These are phyloP conservation scores for Herpetospermum pedunculosum DNA, from an alignment of 306 rosid genomes.

Conservation along the genomic window DNA sequence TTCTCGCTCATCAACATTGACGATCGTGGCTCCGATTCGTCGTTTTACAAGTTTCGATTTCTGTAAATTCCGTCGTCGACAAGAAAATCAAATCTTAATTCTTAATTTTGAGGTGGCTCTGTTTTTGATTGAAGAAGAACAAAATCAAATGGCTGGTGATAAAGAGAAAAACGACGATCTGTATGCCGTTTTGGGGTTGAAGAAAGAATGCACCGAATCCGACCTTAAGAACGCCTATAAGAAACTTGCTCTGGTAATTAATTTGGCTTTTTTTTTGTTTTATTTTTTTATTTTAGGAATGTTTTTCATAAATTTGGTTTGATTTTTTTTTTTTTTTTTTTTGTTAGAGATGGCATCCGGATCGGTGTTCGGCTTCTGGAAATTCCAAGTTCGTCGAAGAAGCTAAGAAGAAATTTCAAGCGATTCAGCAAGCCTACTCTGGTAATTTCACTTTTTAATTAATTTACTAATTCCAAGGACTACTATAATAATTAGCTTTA, in stretches of 20 bases:
- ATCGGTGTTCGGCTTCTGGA: constrained; percentile 82
- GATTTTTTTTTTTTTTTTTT: too few relatives aligned
- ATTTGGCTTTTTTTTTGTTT: background rate
- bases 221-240: constrained; percentile 76
- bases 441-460: constrained; percentile 31
- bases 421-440: constrained; percentile 83
- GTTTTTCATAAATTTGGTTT: constrained; percentile 1
- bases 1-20: background rate
- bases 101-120: too few relatives aligned
- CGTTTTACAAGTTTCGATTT: background rate
- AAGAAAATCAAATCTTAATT: background rate
- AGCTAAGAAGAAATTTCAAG: constrained; percentile 82
- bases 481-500: background rate
- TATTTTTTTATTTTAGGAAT: background rate
- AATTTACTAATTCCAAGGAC: background rate
- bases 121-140: background rate
- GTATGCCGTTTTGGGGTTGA: constrained; percentile 62
- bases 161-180: constrained; percentile 47
- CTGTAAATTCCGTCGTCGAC: background rate
- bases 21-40: background rate
- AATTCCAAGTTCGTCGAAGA: constrained; percentile 70
- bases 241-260: constrained; percentile 48
- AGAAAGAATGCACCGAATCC: constrained; percentile 61
- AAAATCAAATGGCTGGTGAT: constrained; percentile 43
- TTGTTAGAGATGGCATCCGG: constrained; percentile 95